A percentile compares a stretch with the other conserved stretches of the same genome.
Conservation (phyloP, 2,329 filamentous ascomycete genomes). For the Cercospora berteroae region DNA sequence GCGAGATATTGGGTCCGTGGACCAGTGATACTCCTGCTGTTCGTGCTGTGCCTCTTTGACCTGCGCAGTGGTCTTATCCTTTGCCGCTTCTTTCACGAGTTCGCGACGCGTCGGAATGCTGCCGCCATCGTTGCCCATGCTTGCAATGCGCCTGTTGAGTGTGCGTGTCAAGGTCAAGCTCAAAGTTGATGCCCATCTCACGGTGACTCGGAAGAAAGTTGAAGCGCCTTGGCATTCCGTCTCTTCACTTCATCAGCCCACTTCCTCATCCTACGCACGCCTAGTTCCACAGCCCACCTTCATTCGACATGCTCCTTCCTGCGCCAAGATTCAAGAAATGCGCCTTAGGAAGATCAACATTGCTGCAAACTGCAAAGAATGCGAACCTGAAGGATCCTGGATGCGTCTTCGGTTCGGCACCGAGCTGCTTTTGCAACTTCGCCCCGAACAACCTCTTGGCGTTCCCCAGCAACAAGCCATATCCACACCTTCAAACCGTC, state of each 20-base stretch:
- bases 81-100: constrained; percentile 89
- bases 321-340: background rate
- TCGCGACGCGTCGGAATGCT: constrained; percentile 92
- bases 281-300: background rate
- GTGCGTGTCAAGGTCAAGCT: background rate
- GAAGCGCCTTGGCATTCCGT: background rate
- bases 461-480: background rate
- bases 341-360: background rate
- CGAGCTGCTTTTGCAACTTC: background rate
- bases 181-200: background rate
- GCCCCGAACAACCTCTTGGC: background rate
- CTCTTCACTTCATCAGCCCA: background rate
- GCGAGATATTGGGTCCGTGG: constrained; percentile 81
- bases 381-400: background rate
- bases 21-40: constrained; percentile 82
- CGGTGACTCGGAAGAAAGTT: background rate
- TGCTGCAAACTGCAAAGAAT: background rate
- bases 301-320: background rate
- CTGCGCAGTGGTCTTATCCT: constrained; percentile 76
- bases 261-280: background rate
- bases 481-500: background rate
- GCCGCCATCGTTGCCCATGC: constrained; percentile 96
- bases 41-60: constrained; percentile 86
- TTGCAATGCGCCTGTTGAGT: background rate
- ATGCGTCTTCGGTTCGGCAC: background rate